These are phyloP conservation scores for Plenodomus biglobosus DNA, from an alignment of 2,329 filamentous ascomycete species.

Conservation along the genomic window DNA sequence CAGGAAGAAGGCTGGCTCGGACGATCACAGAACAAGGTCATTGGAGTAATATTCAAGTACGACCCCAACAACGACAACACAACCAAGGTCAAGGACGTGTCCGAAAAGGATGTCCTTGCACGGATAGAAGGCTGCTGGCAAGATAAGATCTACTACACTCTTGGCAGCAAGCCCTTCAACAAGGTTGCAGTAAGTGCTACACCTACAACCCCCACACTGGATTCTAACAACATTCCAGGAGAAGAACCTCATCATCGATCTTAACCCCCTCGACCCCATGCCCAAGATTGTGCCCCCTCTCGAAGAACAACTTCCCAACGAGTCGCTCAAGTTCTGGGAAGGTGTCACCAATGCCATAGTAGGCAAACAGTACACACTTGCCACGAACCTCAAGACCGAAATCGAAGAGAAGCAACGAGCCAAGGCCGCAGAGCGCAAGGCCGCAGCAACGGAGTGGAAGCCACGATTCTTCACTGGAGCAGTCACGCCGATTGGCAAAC, in stretches of 20 bases:
- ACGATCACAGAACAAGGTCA: constrained; percentile 85
- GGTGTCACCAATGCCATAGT: constrained; percentile 84
- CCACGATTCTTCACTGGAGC: constrained; percentile 82
- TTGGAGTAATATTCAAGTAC: constrained; percentile 88
- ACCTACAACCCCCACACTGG: neutral
- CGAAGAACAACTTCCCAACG: constrained; percentile 80
- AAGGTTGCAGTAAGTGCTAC: constrained; percentile 57
- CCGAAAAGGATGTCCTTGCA: constrained; percentile 79
- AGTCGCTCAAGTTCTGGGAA: constrained; percentile 85
- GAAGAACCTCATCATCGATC: constrained; percentile 78
- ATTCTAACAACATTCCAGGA: constrained; percentile 37
- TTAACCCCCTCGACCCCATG: constrained; percentile 77
- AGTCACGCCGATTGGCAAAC: constrained; percentile 61
- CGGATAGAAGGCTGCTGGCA: constrained; percentile 87
- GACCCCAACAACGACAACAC: constrained; percentile 83
- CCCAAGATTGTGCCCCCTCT: constrained; percentile 77
- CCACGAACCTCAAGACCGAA: constrained; percentile 84
- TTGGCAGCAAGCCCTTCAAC: constrained; percentile 49
- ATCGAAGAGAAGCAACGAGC: constrained; percentile 87
- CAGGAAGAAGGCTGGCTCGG: constrained; percentile 94
- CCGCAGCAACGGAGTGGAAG: constrained; percentile 68
- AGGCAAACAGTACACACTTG: constrained; percentile 78
- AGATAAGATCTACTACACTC: constrained; percentile 64
- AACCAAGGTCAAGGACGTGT: constrained; percentile 78
- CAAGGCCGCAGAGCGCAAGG: constrained; percentile 78